phyloP scores from a whole-genome alignment of 495 filamentous ascomycete genomes.

The Xylaria curta region DNA sequence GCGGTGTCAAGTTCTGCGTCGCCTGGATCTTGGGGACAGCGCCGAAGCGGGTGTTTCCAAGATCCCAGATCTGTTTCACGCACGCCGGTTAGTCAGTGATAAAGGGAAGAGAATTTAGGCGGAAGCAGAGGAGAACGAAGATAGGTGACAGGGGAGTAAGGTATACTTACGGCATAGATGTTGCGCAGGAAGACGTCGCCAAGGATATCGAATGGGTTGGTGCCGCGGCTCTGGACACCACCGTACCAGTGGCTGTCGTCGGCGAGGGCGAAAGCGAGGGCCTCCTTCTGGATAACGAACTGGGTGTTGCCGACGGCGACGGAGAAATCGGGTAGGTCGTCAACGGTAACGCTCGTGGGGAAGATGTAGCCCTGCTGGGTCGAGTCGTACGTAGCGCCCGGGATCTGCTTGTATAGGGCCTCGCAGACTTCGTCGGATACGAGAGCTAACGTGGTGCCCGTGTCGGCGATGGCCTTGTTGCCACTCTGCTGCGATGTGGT shows the following conservation, averaged over 20 bases:
- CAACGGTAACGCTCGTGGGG: constrained; percentile 60
- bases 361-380: constrained; percentile 72
- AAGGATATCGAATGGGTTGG: constrained; percentile 73
- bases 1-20: constrained; percentile 56
- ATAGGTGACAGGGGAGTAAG: not conserved
- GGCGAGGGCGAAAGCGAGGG: constrained; percentile 68
- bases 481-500: constrained; percentile 59
- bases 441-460: constrained; percentile 75
- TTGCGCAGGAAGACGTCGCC: constrained; percentile 77
- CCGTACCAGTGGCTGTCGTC: constrained; percentile 68
- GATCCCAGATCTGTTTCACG: constrained; percentile 69
- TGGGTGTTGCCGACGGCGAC: constrained; percentile 71
- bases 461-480: constrained; percentile 81
- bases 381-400: constrained; percentile 66
- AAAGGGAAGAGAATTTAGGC: not conserved
- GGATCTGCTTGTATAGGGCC: constrained; percentile 72
- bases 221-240: constrained; percentile 74
- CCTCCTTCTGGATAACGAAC: constrained; percentile 74
- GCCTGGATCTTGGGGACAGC: constrained; percentile 67
- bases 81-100: constrained; percentile 1
- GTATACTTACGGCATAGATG: constrained; percentile 68
- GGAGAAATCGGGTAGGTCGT: constrained; percentile 67
- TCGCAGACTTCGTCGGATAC: constrained; percentile 70
- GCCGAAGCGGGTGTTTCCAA: constrained; percentile 73
- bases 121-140: not conserved